phyloP scores from a whole-genome alignment of 2,329 filamentous ascomycete genomes.

The Scedosporium minutisporum region DNA sequence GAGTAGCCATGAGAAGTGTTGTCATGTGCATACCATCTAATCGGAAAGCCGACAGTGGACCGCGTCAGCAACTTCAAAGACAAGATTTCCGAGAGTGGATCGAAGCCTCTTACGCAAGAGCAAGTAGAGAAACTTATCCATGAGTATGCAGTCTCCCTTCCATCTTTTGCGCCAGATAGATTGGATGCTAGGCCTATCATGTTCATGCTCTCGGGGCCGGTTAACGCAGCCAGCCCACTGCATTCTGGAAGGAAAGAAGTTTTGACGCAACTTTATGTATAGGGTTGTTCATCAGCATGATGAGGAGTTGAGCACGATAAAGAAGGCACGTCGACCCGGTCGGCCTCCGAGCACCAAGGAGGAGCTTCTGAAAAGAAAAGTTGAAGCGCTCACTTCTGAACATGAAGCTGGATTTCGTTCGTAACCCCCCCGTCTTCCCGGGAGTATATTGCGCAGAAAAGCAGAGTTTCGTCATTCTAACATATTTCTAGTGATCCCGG shows the following conservation, averaged over 20 bases:
- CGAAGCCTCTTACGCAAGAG: conserved; percentile 34
- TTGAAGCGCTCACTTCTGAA: conserved; percentile 65
- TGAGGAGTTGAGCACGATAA: conserved; percentile 56
- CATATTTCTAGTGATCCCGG: conserved; percentile 54
- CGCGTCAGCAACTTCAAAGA: conserved; percentile 60
- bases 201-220: not conserved
- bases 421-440: conserved; percentile 18
- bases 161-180: not conserved
- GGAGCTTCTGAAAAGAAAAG: conserved; percentile 64
- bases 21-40: not conserved
- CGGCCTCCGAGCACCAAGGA: conserved; percentile 70
- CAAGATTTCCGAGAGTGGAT: conserved; percentile 37
- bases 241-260: not conserved
- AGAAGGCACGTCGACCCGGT: conserved; percentile 64
- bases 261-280: not conserved
- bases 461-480: not conserved
- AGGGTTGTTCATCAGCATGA: conserved; percentile 61
- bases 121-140: conserved; percentile 46
- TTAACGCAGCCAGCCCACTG: not conserved
- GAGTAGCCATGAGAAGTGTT: conserved; percentile 1
- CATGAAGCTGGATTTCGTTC: conserved; percentile 72
- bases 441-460: not conserved
- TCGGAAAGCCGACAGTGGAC: conserved; percentile 38
- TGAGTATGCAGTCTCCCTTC: conserved; percentile 29
- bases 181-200: not conserved